Percentiles rank a stretch among this genome's conserved stretches.
These are phyloP conservation scores for Termitomyces sp. DNA, from an alignment of 768 basidiomycete genomes.

Conservation along the genomic window DNA sequence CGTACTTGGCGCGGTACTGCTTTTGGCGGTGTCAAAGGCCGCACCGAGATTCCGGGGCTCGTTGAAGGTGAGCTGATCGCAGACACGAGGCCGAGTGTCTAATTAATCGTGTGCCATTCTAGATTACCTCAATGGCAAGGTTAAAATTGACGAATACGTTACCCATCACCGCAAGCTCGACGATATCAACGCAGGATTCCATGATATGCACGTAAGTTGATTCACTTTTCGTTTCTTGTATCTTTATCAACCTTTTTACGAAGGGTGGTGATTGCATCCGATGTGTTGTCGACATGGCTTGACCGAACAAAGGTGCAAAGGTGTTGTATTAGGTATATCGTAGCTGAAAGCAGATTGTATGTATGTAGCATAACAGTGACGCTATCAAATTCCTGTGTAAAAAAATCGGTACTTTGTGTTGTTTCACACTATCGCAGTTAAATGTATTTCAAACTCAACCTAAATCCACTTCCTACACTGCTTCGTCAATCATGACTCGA, in stretches of 20 bases:
- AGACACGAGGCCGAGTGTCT: background rate
- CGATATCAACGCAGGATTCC: conserved; percentile 84
- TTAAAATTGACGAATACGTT: conserved; percentile 95
- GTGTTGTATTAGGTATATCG: conserved; percentile 2
- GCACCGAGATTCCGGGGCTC: conserved; percentile 90
- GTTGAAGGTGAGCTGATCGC: conserved; percentile 61
- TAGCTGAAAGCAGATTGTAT: conserved; percentile 3
- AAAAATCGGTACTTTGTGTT: background rate
- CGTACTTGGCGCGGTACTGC: conserved; percentile 93
- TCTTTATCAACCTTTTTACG: conserved; percentile 3
- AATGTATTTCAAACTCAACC: too few relatives aligned
- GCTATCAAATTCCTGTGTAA: conserved; percentile 3
- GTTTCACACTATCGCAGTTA: background rate
- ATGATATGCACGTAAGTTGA: conserved; percentile 89
- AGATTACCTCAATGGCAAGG: conserved; percentile 78
- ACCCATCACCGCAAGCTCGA: conserved; percentile 74
- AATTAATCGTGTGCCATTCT: conserved; percentile 4
- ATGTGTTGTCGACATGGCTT: conserved; percentile 89
- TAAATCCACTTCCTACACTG: conserved; percentile 26
- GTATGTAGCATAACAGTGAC: conserved; percentile 1
- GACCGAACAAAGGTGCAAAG: background rate
- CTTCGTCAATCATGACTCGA: conserved; percentile 45
- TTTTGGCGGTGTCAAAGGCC: conserved; percentile 97
- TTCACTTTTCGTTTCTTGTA: background rate
- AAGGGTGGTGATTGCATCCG: conserved; percentile 88